Base-by-base conservation (phyloP, 257 asterid species). In the Galeopsis tetrahit region DNA sequence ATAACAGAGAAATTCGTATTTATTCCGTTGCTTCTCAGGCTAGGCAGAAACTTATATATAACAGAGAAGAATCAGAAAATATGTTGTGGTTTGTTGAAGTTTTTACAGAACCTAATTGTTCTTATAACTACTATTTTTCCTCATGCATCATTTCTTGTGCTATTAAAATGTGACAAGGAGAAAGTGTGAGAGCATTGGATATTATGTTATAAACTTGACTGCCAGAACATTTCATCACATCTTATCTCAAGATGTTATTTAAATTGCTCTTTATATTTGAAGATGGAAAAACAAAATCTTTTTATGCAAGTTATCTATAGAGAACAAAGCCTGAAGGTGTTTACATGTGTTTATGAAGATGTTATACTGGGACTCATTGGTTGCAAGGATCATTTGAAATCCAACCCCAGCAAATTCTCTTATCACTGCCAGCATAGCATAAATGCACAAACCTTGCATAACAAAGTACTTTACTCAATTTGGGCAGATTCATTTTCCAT, bases 341-440 rank as follows among this genome's bases (percentile, higher is more conserved):
- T 64, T 74, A 67, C 65, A 43, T 56, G 10, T 66, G 51, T 36
- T 52, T 80, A n/a, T 84, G 90, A 86, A 94, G 99, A 76, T 71
- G 64, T 74, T 35, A 79, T 89, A 59, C 72, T 90, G 40, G 76
- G 80, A 77, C 75, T 76, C 74, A 82, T 92, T 55, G 87, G 90
- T 70, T 78, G 78, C 81, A 69, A 70, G 76, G 77, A 57, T 69
- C 79, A 68, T 62, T 63, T 70, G 70, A 57, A 73, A 44, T 28
- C 65, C 49, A 66, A 78, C 85, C 80, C 75, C 80, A 76, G 72
- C 71, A 87, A 82, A 70, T 89, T 94, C 78, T 82, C 90, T 66
- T 77, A 84, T 82, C 99, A 94, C 70, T 91, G 98, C 85, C 84
- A 83, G 72, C 43, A 35, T 53, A 53, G 36, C 17, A 66, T 68